A percentile compares a stretch with the other conserved stretches of the same genome.
These are phyloP conservation scores for Medicago lupulina DNA, from an alignment of 306 rosid genomes.

Conservation along the genomic window DNA sequence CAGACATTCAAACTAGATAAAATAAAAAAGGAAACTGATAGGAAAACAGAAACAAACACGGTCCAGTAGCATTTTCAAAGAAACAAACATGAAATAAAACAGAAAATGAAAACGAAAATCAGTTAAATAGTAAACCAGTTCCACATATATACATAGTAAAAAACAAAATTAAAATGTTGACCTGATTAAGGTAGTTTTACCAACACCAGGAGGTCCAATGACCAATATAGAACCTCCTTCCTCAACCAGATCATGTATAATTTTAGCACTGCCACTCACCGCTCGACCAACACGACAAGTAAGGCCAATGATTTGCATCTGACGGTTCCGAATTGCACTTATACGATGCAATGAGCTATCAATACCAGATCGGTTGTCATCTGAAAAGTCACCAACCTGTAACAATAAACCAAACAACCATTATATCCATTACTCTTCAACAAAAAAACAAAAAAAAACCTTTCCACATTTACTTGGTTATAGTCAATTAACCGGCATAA, in stretches of 20 bases:
- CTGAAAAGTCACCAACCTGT: slow-evolving; percentile 96
- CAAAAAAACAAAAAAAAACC: background rate
- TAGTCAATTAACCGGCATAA: background rate
- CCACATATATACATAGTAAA: slow-evolving; percentile 1
- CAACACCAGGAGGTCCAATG: slow-evolving; percentile 99
- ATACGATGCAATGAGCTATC: slow-evolving; percentile 90
- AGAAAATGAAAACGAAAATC: background rate
- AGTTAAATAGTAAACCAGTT: slow-evolving; percentile 17
- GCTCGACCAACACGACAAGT: slow-evolving; percentile 99
- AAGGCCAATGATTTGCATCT: slow-evolving; percentile 91
- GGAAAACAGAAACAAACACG: slow-evolving; percentile 7
- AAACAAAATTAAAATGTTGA: slow-evolving; percentile 26
- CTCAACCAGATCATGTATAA: slow-evolving; percentile 81
- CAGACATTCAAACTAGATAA: slow-evolving; percentile 35
- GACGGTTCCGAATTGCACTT: slow-evolving; percentile 94
- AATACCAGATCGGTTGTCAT: slow-evolving; percentile 98
- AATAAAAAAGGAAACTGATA: slow-evolving; percentile 23
- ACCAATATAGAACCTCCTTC: slow-evolving; percentile 90
- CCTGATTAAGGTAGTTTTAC: slow-evolving; percentile 98
- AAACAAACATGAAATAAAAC: slow-evolving; percentile 10
- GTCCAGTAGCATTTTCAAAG: slow-evolving; percentile 8
- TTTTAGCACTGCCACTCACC: slow-evolving; percentile 88
- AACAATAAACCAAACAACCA: slow-evolving; percentile 17
- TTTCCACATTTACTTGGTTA: background rate
- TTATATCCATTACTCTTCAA: background rate